phyloP scores from a whole-genome alignment of 768 basidiomycete species.

The Piloderma croceum region DNA sequence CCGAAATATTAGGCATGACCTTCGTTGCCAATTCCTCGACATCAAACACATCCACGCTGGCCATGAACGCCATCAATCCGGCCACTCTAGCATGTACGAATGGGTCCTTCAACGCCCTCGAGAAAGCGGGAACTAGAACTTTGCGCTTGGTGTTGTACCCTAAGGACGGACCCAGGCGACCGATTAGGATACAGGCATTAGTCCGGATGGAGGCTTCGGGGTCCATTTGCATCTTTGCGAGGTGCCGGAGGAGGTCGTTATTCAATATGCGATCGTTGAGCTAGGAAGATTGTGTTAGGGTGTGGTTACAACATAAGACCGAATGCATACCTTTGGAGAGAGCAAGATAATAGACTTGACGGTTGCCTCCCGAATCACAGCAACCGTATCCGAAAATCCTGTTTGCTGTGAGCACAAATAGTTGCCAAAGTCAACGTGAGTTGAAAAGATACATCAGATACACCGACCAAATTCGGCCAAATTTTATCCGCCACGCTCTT shows the following conservation, averaged over 20 bases:
- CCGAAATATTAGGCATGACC: conserved; percentile 82
- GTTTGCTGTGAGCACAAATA: conserved; percentile 58
- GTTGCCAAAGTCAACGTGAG: too few relatives aligned
- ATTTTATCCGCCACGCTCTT: conserved; percentile 81
- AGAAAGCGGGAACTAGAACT: conserved; percentile 94
- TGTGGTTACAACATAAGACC: neutral
- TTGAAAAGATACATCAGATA: neutral
- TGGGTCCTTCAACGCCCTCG: conserved; percentile 79
- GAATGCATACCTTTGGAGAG: conserved; percentile 63
- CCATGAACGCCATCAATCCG: conserved; percentile 93
- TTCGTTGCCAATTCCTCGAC: conserved; percentile 82
- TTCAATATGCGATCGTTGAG: conserved; percentile 89
- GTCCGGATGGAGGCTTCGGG: conserved; percentile 93
- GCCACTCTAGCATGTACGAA: conserved; percentile 94
- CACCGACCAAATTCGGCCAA: conserved; percentile 84
- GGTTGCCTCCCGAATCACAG: conserved; percentile 91
- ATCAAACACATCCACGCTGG: conserved; percentile 86
- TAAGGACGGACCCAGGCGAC: conserved; percentile 79
- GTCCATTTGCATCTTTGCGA: conserved; percentile 91
- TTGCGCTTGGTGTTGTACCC: conserved; percentile 89
- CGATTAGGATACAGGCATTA: conserved; percentile 94
- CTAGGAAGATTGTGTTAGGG: conserved; percentile 32
- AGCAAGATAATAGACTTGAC: conserved; percentile 81
- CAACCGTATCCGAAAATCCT: conserved; percentile 91
- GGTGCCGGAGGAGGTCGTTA: conserved; percentile 88